Base-by-base conservation (phyloP, 768 basidiomycete genomes). In the Kwoniella mangroviensis region DNA sequence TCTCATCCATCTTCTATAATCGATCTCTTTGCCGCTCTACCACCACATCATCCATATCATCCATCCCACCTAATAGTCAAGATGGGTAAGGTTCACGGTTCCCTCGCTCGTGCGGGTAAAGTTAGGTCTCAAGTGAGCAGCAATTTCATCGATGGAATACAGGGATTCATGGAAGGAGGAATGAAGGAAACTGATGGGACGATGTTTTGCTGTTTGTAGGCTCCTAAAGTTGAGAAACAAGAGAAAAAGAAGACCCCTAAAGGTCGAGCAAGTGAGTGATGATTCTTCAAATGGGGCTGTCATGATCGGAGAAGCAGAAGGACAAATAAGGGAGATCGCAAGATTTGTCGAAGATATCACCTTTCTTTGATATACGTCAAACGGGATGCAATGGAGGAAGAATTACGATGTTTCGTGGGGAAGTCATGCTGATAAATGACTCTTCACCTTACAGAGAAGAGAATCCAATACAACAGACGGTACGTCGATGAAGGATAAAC, bases 221-320 rank as follows among this genome's bases (percentile, higher is more conserved):
- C 91, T 81, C 95, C 95, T 81, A 98, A 98, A 87, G 96, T 97
- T 83, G 96, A 97, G 82, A 90, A 91, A 85, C 93, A 96, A 87
- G 96, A 98, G 87, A 98, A 97, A 91, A 94, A 94, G 91, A 98
- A 98, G 90, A 89, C 86, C 49, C 93, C 93, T 67, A 96, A 91
- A 86, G 96, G 96, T 73, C 93, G 96, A 83, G 96, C 96, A 73
- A 97, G 78, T 79, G 74, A 77, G 76, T 79, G 54, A 26, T 28
- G 22, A 17, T 24, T 40, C 43, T 43, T 26, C 28, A 28, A 28
- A 28, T 28, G 28, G 28, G 28, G 28, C 28, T 28, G 28, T 28
- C 28, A 28, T 28, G 28, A 6, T 12, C 19, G 11, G 24, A 55
- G 12, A 55, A 22, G 24, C 4, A 55, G 28, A 41, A 58, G 24